These are phyloP conservation scores for Zygosaccharomyces bisporus DNA, from an alignment of 805 yeast species.

Conservation along the genomic window DNA sequence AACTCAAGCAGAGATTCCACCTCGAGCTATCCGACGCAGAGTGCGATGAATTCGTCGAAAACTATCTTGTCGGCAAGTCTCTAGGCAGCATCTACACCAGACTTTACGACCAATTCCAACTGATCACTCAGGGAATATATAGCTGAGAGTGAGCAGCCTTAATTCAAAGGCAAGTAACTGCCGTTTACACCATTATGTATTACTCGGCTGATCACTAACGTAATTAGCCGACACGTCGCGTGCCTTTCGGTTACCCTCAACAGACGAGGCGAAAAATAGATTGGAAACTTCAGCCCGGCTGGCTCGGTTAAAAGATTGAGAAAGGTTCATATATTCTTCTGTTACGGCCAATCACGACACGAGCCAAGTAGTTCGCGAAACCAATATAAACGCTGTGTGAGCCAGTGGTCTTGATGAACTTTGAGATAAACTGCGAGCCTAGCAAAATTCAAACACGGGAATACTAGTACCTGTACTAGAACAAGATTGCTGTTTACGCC, in stretches of 20 bases:
- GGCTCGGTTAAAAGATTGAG: background rate
- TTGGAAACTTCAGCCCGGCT: background rate
- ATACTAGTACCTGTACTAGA: background rate
- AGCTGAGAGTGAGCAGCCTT: conserved; percentile 37
- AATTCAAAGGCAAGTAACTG: background rate
- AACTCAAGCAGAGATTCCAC: conserved; percentile 78
- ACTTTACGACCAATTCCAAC: conserved; percentile 90
- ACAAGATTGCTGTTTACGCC: background rate
- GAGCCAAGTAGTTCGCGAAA: background rate
- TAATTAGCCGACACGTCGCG: background rate
- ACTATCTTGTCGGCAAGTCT: conserved; percentile 70
- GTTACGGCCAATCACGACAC: background rate
- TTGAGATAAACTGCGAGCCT: background rate
- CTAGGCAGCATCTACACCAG: conserved; percentile 86
- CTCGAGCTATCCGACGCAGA: conserved; percentile 62
- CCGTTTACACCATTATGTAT: background rate
- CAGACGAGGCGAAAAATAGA: background rate
- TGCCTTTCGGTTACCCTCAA: background rate
- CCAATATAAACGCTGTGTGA: background rate
- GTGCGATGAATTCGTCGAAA: conserved; percentile 74
- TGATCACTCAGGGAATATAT: conserved; percentile 93
- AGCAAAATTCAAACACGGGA: background rate
- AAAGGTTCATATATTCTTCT: background rate
- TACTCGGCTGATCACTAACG: background rate
- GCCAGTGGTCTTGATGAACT: background rate